Evolutionary conservation across 768 basidiomycete species (phyloP), one percentile per base, ranked within the genome.

Genomic region (Lentinula raphanica): DNA sequence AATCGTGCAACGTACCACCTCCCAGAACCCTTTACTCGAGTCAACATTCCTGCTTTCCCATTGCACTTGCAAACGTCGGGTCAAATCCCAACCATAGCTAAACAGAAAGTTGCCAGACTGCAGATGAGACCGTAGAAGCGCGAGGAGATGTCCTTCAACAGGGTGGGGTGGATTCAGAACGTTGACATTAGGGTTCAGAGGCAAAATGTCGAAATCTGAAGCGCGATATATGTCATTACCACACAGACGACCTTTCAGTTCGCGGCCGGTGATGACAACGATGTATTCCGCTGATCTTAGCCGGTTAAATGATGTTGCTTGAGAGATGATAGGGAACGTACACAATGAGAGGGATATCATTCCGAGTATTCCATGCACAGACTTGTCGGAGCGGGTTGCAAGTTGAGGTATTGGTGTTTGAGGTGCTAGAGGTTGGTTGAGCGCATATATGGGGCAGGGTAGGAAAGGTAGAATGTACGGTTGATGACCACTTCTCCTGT

Each of bases 81-180:
- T 96, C 63, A 99, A 68, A 70, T 98, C 94, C 81, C 85, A 95
- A 1, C 79, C 84, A 70, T 98, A 97, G 61, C 90, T 91, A 74
- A 94, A 97, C 67, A 94, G 79, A 68, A 98, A 92, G 53, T 79
- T 78, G n/a, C 92, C 92, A 17, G 81, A 76, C 54, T 79, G 76
- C 19, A 98, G 75, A 69, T 98, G 96, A 35, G 88, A 86, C 60
- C 88, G 86, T 56, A 98, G 84, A 29, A 98, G 86, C 3, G 85
- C 87, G 39, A 98, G 75, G 4, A 98, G 77, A 68, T 95, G 92
- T 12, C 85, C 81, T 75, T 99, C 97, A 23, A 94, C 87, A 2
- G 90, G 87, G 69, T 94, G 88, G 5, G 90, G 85, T 49, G 88
- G 83, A 64, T 81, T 80, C 48, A 83, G 77, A 4, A 82, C 79